A percentile compares a stretch with the other conserved stretches of the same genome.
phyloP scores from a whole-genome alignment of 306 rosid genomes.

The Quercus robur region DNA sequence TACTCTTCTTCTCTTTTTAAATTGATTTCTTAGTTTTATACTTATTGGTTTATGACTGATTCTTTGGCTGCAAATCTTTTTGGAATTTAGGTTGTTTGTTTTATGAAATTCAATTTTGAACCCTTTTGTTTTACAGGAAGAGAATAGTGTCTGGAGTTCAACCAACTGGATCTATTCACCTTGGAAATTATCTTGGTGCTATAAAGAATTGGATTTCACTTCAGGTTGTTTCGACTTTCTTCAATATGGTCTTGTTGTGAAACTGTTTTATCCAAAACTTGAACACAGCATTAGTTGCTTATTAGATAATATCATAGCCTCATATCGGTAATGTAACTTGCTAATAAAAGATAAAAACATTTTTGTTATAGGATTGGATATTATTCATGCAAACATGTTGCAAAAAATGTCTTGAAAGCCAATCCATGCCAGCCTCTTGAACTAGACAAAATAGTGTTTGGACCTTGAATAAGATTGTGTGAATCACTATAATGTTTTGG shows the following conservation, averaged over 20 bases:
- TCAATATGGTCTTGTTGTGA: neutral
- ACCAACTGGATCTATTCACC: constrained; percentile 93
- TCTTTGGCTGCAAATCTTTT: no score
- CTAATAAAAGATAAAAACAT: no score
- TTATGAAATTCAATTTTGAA: neutral
- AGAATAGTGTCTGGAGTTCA: constrained; percentile 96
- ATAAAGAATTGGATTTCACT: constrained; percentile 88
- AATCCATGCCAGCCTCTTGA: neutral
- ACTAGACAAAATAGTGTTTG: neutral
- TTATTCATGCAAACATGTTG: neutral
- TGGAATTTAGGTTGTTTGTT: no score
- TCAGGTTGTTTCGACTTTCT: constrained; percentile 51
- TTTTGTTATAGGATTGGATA: neutral
- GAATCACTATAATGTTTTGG: neutral
- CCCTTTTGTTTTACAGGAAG: constrained; percentile 48
- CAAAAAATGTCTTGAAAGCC: neutral
- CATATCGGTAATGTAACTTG: neutral
- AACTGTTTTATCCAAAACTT: neutral
- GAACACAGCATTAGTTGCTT: neutral
- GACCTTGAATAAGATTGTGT: neutral
- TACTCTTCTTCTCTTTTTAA: neutral
- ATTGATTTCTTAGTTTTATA: neutral
- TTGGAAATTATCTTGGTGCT: constrained; percentile 94
- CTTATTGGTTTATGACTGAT: neutral
- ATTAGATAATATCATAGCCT: neutral